Percentiles rank a stretch among this genome's conserved stretches.
phyloP scores from a whole-genome alignment of 257 asterid species.

The Ilex asprella region DNA sequence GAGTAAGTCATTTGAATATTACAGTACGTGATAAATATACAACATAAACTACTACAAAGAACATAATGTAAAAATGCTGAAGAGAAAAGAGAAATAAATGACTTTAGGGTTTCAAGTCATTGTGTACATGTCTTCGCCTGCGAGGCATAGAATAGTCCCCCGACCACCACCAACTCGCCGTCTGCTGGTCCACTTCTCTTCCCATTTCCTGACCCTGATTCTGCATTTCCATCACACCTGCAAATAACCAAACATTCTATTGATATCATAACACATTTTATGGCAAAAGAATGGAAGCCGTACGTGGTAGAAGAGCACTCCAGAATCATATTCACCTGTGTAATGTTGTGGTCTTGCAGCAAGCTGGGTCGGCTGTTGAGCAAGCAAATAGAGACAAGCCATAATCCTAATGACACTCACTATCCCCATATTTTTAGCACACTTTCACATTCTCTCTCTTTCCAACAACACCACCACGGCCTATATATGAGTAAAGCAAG shows the following conservation, averaged over 20 bases:
- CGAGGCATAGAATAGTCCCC: slow-evolving; percentile 16
- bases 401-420: background rate
- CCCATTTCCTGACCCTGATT: background rate
- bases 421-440: background rate
- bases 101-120: slow-evolving; percentile 12
- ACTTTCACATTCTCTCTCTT: too few species aligned
- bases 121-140: slow-evolving; percentile 14
- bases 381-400: slow-evolving; percentile 6
- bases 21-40: too few species aligned
- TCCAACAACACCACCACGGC: background rate
- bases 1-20: too few species aligned
- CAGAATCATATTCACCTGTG: slow-evolving; percentile 1
- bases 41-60: too few species aligned
- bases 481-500: background rate
- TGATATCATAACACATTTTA: too few species aligned
- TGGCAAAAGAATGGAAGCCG: background rate
- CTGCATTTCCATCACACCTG: slow-evolving; percentile 12
- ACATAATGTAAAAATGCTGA: too few species aligned
- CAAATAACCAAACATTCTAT: background rate
- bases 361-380: slow-evolving; percentile 2
- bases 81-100: too few species aligned
- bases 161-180: slow-evolving; percentile 8
- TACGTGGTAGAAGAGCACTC: background rate
- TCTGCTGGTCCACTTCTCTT: background rate
- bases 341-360: background rate